A percentile compares a stretch with the other conserved stretches of the same genome.
These are phyloP conservation scores for Dissophora globulifera DNA, from an alignment of 192 early-diverging fungal genomes.

Conservation along the genomic window DNA sequence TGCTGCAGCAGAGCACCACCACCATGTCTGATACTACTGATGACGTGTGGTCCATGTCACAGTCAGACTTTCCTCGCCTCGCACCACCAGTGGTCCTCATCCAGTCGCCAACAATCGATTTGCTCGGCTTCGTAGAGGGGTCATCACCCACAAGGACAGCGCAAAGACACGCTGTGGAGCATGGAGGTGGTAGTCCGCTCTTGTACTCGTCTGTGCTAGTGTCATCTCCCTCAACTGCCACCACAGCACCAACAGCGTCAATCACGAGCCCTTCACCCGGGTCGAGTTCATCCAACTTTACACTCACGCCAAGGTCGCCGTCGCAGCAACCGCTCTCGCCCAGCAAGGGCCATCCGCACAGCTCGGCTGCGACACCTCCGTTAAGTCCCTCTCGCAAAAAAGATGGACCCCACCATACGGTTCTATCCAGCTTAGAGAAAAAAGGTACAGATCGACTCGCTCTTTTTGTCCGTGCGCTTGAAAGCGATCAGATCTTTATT, in stretches of 20 bases:
- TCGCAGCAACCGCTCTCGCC: slow-evolving; percentile 24
- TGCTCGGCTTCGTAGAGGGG: slow-evolving; percentile 1
- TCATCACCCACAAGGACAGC: too few species aligned
- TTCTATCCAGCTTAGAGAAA: slow-evolving; percentile 20
- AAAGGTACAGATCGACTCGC: too few species aligned
- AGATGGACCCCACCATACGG: slow-evolving; percentile 13
- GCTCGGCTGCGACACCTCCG: slow-evolving; percentile 38
- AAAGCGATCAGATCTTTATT: too few species aligned
- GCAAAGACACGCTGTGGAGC: too few species aligned
- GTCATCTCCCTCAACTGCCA: slow-evolving; percentile 9
- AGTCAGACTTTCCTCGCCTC: slow-evolving; percentile 24
- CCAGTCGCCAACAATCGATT: slow-evolving; percentile 37
- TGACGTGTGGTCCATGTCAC: too few species aligned
- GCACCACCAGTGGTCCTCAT: slow-evolving; percentile 45
- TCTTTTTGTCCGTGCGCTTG: too few species aligned
- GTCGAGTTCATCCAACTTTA: slow-evolving; percentile 2
- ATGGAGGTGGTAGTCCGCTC: slow-evolving; percentile 9
- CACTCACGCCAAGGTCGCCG: slow-evolving; percentile 2
- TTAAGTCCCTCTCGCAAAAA: slow-evolving; percentile 47
- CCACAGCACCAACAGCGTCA: slow-evolving; percentile 9
- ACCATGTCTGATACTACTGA: slow-evolving; percentile 1
- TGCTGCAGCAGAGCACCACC: slow-evolving; percentile 8
- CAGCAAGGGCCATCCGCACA: not conserved
- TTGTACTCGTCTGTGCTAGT: slow-evolving; percentile 37
- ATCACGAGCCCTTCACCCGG: slow-evolving; percentile 1